Evolutionary conservation across 1,284 basidiomycete species (phyloP).

Genomic region (Grifola frondosa): DNA sequence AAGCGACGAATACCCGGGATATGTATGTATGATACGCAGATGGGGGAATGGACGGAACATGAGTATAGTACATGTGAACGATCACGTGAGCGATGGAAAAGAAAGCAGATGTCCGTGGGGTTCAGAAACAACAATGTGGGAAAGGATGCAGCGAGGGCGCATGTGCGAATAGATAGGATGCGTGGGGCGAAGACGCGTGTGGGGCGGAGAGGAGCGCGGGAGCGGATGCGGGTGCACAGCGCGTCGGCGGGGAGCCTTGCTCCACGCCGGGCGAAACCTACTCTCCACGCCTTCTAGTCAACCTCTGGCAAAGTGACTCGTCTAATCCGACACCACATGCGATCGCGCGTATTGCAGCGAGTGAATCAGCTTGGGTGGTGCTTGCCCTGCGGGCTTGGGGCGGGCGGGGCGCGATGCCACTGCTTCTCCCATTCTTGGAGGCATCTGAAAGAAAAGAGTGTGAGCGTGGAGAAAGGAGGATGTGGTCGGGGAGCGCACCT

Average conservation of each 20-base stretch:
- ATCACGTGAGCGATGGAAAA: not conserved
- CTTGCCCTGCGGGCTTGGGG: slow-evolving; percentile 20
- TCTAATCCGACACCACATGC: slow-evolving; percentile 1
- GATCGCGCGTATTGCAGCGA: not conserved
- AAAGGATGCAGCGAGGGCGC: not conserved
- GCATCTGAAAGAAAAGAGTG: slow-evolving; percentile 3
- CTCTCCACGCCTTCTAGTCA: not conserved
- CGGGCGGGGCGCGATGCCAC: slow-evolving; percentile 17
- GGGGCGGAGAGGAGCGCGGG: no score
- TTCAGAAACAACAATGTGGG: not conserved
- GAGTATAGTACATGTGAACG: not conserved
- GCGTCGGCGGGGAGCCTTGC: slow-evolving; percentile 6
- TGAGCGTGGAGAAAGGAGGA: not conserved
- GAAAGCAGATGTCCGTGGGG: not conserved
- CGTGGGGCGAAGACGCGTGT: no score
- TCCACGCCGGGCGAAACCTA: not conserved
- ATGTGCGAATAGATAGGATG: not conserved
- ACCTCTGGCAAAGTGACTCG: no score
- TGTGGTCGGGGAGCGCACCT: slow-evolving; percentile 14
- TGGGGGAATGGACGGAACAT: slow-evolving; percentile 1
- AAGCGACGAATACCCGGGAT: slow-evolving; percentile 17
- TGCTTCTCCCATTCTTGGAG: slow-evolving; percentile 29
- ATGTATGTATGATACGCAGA: slow-evolving; percentile 14
- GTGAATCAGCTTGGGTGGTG: slow-evolving; percentile 16
- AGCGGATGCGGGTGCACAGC: slow-evolving; percentile 2